Percentiles rank a stretch among this genome's conserved stretches.
phyloP scores from a whole-genome alignment of 768 basidiomycete genomes.

The Clathrus columnatus region DNA sequence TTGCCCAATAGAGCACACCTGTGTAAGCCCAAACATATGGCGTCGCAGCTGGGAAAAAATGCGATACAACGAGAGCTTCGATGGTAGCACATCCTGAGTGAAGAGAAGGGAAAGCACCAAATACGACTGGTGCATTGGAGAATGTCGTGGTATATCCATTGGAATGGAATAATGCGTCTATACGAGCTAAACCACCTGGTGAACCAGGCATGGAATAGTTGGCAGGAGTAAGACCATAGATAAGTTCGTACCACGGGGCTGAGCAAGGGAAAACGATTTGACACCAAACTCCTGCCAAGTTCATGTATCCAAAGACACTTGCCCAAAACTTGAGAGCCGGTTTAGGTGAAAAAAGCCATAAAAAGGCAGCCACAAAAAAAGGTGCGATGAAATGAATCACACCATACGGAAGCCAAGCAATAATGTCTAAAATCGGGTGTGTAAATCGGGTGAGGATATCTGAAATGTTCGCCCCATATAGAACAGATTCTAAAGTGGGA shows the following conservation, averaged over 20 bases:
- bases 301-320: slow-evolving; percentile 87
- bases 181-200: slow-evolving; percentile 85
- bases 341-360: slow-evolving; percentile 86
- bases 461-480: slow-evolving; percentile 96
- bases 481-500: slow-evolving; percentile 87
- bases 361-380: slow-evolving; percentile 72
- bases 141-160: slow-evolving; percentile 73
- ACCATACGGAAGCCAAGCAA: slow-evolving; percentile 98
- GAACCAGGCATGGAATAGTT: slow-evolving; percentile 89
- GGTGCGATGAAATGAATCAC: slow-evolving; percentile 84
- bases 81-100: slow-evolving; percentile 88
- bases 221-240: slow-evolving; percentile 92
- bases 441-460: slow-evolving; percentile 94
- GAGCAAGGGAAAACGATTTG: slow-evolving; percentile 90
- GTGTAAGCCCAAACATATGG: slow-evolving; percentile 76
- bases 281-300: slow-evolving; percentile 75
- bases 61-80: slow-evolving; percentile 85
- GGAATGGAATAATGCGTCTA: slow-evolving; percentile 77
- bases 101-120: slow-evolving; percentile 93
- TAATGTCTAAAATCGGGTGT: slow-evolving; percentile 81
- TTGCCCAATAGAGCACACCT: slow-evolving; percentile 88
- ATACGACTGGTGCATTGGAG: slow-evolving; percentile 83
- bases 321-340: slow-evolving; percentile 79
- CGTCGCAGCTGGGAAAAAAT: slow-evolving; percentile 80
- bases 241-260: slow-evolving; percentile 96